Evolutionary conservation across 805 yeast genomes (phyloP).

Genomic region (Lachancea fermentati): DNA sequence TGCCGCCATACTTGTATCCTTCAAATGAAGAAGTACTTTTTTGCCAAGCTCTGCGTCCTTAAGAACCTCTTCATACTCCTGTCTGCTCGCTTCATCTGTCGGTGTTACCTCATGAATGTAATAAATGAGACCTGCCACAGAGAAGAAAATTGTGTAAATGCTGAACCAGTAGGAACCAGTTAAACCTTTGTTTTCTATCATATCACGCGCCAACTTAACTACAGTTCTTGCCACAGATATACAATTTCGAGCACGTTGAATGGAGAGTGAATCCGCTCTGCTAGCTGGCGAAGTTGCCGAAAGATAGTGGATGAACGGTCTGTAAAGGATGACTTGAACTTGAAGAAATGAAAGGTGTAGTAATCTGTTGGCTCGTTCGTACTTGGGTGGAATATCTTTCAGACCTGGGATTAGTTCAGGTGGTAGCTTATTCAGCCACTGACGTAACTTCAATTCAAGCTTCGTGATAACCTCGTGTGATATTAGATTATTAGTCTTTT

Average conservation of each 20-base stretch:
- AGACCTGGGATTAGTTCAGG: slow-evolving; percentile 56
- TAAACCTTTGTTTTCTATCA: slow-evolving; percentile 64
- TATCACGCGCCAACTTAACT: slow-evolving; percentile 70
- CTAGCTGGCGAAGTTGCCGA: slow-evolving; percentile 41
- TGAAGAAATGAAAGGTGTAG: slow-evolving; percentile 71
- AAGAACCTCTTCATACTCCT: slow-evolving; percentile 52
- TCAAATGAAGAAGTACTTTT: slow-evolving; percentile 61
- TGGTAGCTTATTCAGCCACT: slow-evolving; percentile 73
- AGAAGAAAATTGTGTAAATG: slow-evolving; percentile 87
- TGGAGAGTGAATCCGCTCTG: slow-evolving; percentile 36
- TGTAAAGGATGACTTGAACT: slow-evolving; percentile 75
- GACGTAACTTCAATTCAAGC: slow-evolving; percentile 64
- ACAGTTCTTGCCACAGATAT: slow-evolving; percentile 79
- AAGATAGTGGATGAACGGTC: slow-evolving; percentile 77
- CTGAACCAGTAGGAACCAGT: slow-evolving; percentile 93
- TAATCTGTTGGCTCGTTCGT: slow-evolving; percentile 68
- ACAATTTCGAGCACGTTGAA: slow-evolving; percentile 76
- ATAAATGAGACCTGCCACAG: slow-evolving; percentile 82
- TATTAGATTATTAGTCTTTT: slow-evolving; percentile 29
- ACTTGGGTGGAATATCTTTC: slow-evolving; percentile 35
- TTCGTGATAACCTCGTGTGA: slow-evolving; percentile 49
- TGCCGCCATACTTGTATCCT: slow-evolving; percentile 73
- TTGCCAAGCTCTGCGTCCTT: slow-evolving; percentile 80
- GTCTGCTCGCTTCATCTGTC: slow-evolving; percentile 38
- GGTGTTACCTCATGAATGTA: slow-evolving; percentile 58